Evolutionary conservation across 495 filamentous ascomycete genomes (phyloP).

Genomic region (Talaromyces thailandensis): DNA sequence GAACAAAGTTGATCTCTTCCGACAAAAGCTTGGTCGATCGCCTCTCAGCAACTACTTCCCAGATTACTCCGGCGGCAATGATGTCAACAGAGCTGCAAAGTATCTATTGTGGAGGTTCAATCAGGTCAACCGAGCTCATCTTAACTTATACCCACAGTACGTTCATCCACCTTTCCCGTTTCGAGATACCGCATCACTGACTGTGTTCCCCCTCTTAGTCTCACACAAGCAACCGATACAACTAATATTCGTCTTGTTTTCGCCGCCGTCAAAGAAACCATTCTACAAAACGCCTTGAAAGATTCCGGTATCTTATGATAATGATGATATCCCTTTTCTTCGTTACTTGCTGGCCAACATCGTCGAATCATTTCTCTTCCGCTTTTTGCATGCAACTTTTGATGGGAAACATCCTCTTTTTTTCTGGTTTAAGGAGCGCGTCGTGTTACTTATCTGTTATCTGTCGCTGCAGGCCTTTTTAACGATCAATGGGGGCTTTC

Average conservation of each 20-base stretch:
- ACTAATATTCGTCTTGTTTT: constrained; percentile 97
- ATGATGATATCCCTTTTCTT: background rate
- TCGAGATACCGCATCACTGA: constrained; percentile 19
- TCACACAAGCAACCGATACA: constrained; percentile 97
- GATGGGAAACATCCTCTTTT: background rate
- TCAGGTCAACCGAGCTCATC: constrained; percentile 91
- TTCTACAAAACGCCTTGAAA: constrained; percentile 94
- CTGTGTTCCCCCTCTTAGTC: constrained; percentile 38
- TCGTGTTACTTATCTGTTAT: background rate
- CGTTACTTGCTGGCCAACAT: constrained; percentile 9
- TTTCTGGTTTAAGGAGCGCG: background rate
- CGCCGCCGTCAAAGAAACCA: constrained; percentile 97
- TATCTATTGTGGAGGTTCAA: constrained; percentile 98
- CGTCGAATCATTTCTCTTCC: background rate
- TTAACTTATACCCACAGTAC: constrained; percentile 97
- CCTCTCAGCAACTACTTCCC: constrained; percentile 92
- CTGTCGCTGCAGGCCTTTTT: background rate
- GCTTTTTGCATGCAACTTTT: background rate
- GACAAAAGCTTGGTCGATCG: constrained; percentile 80
- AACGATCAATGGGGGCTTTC: background rate
- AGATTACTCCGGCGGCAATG: constrained; percentile 93
- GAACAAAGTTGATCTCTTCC: constrained; percentile 98
- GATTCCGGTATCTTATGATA: constrained; percentile 86
- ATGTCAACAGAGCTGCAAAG: constrained; percentile 95
- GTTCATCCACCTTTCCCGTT: constrained; percentile 22